Evolutionary conservation across 495 filamentous ascomycete species (phyloP), one percentile per base, ranked within the genome.

Genomic region (Bathelium albidoporum): DNA sequence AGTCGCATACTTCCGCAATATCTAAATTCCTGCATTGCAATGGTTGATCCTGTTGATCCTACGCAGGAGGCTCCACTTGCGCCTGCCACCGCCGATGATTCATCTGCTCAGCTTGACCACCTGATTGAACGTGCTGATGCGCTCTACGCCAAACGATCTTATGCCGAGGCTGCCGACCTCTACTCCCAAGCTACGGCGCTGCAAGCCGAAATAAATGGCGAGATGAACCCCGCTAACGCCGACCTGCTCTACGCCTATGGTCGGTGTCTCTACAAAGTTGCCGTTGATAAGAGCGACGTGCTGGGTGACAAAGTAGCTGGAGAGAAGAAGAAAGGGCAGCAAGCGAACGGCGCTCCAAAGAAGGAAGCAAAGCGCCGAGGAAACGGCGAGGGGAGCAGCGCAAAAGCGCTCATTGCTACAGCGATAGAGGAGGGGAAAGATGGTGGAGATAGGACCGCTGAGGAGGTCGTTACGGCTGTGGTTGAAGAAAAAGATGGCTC

Each of bases 191-290:
- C 94, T 20, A 88, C 89, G 44, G 91, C 94, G 72, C 78, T 97
- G 64, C 94, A 99, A 72, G 90, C 89, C 59, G 83, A 89, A 73
- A 79, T 96, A 71, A 90, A 97, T 76, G 94, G 93, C 71, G 95
- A 97, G 75, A 83, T 95, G 79, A 86, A 85, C 52, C 82, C 89
- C 4, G 85, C 88, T 34, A 97, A 99, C 67, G 93, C 92, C 18
- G 91, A 96, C 69, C 79, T 99, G 32, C 84, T 97, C 18, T 99
- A 91, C 73, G 82, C 87, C 60, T 99, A 99, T 76, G 94, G 95
- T 20, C 89, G 92, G 70, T 87, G 89, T 44, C 80, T 97, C 18
- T 96, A 94, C 80, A 89, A 93, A 70, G 88, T 96, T 62, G 94
- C 91, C 22, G 87, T 97, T 67, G 87, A 83, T 74, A 96, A 94